A percentile compares a stretch with the other conserved stretches of the same genome.
Evolutionary conservation across 371 early-diverging fungal species (phyloP).

Genomic region (Capillidium rhysosporum): DNA sequence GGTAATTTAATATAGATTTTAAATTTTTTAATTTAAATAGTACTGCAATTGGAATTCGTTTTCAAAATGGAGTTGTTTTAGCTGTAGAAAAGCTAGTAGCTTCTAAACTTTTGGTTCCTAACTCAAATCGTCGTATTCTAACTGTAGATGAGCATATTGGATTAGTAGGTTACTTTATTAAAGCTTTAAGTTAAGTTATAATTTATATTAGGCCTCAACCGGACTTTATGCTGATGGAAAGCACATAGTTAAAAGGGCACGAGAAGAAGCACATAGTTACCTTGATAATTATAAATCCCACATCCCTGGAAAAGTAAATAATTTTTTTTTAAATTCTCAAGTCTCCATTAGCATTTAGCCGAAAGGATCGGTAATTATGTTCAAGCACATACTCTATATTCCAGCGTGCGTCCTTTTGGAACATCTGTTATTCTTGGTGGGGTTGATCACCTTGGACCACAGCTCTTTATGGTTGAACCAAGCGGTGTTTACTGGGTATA

Average conservation of each 20-base stretch:
- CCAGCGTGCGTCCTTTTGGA: conserved; percentile 95
- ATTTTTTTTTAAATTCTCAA: background rate
- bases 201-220: conserved; percentile 48
- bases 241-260: conserved; percentile 70
- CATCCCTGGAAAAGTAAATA: conserved; percentile 56
- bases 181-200: background rate
- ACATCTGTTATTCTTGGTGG: conserved; percentile 62
- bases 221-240: conserved; percentile 92
- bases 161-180: conserved; percentile 33
- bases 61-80: conserved; percentile 87
- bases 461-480: conserved; percentile 89
- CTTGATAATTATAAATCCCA: conserved; percentile 64
- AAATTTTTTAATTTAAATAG: conserved; percentile 11
- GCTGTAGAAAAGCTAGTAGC: conserved; percentile 90
- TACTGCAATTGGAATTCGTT: conserved; percentile 84
- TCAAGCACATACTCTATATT: conserved; percentile 90
- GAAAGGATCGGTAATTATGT: conserved; percentile 84
- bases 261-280: conserved; percentile 83
- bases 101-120: conserved; percentile 82
- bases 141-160: conserved; percentile 85
- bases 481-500: conserved; percentile 86
- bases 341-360: conserved; percentile 48
- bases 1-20: conserved; percentile 26
- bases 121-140: conserved; percentile 80
- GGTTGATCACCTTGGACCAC: conserved; percentile 61